phyloP scores from a whole-genome alignment of 179 eudicot species.

The Carnegiea gigantea region DNA sequence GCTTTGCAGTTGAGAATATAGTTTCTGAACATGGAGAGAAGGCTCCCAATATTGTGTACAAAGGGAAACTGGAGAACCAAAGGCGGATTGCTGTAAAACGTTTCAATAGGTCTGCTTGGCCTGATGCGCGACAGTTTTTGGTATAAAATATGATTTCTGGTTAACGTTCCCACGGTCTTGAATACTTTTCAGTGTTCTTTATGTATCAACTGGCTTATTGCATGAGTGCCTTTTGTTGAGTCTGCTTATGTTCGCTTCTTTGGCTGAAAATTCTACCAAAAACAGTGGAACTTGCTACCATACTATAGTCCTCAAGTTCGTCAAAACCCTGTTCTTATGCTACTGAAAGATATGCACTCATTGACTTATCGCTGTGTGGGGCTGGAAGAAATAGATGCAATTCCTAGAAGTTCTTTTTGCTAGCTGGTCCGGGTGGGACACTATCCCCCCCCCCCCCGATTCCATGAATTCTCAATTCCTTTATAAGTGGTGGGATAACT shows the following conservation, averaged over 20 bases:
- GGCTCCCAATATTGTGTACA: constrained; percentile 89
- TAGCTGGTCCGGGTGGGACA: background rate
- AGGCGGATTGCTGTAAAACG: constrained; percentile 82
- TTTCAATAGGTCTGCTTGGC: constrained; percentile 93
- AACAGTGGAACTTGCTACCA: background rate
- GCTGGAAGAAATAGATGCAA: no score
- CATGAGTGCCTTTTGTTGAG: background rate
- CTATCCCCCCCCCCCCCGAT: no score
- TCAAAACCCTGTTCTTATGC: background rate
- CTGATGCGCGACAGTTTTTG: constrained; percentile 83
- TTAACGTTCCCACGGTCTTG: background rate
- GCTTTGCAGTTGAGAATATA: constrained; percentile 90
- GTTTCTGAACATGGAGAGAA: constrained; percentile 98
- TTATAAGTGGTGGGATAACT: background rate
- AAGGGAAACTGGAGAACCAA: constrained; percentile 86
- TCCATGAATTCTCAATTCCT: no score
- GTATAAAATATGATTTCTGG: constrained; percentile 33
- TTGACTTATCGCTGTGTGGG: background rate
- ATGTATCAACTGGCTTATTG: background rate
- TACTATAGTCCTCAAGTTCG: background rate
- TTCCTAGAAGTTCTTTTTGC: no score
- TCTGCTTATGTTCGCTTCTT: background rate
- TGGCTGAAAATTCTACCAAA: background rate
- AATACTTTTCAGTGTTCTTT: background rate
- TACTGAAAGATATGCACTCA: background rate